Evolutionary conservation across 106 monocot species (phyloP).

Genomic region (Agapanthus africanus): DNA sequence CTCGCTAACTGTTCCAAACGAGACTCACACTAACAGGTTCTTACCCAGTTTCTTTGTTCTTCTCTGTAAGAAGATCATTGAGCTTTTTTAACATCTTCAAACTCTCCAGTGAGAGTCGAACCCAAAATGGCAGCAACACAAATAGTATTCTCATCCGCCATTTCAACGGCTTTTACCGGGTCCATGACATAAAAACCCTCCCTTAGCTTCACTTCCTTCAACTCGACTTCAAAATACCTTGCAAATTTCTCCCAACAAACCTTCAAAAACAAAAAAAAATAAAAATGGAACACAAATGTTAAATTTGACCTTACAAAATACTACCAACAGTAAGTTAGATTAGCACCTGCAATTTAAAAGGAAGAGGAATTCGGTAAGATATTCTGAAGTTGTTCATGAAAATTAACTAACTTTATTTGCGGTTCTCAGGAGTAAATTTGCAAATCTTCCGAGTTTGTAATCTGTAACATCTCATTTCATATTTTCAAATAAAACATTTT

Average conservation of each 20-base stretch:
- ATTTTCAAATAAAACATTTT: no score
- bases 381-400: no score
- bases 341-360: no score
- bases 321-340: no score
- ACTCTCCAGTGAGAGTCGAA: conserved; percentile 82
- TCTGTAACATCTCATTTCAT: no score
- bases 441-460: no score
- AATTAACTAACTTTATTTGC: no score
- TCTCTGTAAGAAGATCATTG: conserved; percentile 61
- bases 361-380: no score
- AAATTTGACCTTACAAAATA: neutral
- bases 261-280: conserved; percentile 9
- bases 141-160: conserved; percentile 82
- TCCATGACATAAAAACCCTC: conserved; percentile 76
- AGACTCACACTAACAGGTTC: no score
- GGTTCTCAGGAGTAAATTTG: no score
- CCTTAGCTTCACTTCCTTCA: conserved; percentile 77
- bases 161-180: conserved; percentile 64
- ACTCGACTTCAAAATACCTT: conserved; percentile 86
- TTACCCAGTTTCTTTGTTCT: conserved; percentile 81
- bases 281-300: neutral
- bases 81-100: conserved; percentile 74
- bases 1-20: no score
- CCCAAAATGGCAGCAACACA: conserved; percentile 80
- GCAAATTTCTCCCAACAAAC: conserved; percentile 99